A percentile compares a stretch with the other conserved stretches of the same genome.
Evolutionary conservation across 495 filamentous ascomycete species (phyloP).

Genomic region (Annulohypoxylon moriforme): DNA sequence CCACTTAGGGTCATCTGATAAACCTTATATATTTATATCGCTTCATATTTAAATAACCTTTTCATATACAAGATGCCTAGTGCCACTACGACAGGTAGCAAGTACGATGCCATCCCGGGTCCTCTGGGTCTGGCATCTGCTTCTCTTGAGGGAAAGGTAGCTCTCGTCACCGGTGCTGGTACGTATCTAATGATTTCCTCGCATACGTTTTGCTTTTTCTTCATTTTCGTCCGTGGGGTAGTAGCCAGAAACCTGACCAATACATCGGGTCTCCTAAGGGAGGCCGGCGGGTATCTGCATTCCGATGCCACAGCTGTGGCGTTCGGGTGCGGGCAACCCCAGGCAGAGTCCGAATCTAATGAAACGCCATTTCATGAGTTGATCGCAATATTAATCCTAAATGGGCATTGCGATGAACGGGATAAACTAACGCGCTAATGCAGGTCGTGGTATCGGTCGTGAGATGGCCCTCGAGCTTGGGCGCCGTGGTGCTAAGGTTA

Average conservation of each 20-base stretch:
- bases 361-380: neutral
- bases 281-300: conserved; percentile 18
- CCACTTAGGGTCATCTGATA: neutral
- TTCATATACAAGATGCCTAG: conserved; percentile 53
- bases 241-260: neutral
- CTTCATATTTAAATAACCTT: conserved; percentile 1
- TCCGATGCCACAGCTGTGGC: conserved; percentile 5
- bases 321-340: conserved; percentile 22
- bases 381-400: conserved; percentile 12
- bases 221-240: conserved; percentile 31
- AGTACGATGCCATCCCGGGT: conserved; percentile 60
- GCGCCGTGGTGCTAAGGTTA: conserved; percentile 74
- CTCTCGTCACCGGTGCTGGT: conserved; percentile 47
- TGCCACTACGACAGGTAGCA: conserved; percentile 46
- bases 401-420: neutral
- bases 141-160: conserved; percentile 64
- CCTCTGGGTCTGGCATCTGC: conserved; percentile 61
- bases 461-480: conserved; percentile 82
- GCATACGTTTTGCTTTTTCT: conserved; percentile 38
- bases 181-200: conserved; percentile 56
- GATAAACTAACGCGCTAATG: conserved; percentile 37
- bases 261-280: conserved; percentile 2
- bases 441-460: conserved; percentile 77
- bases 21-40: neutral
- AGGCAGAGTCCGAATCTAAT: conserved; percentile 27